Base-by-base conservation (phyloP, 2,329 filamentous ascomycete species). In the Beauveria sp. region DNA sequence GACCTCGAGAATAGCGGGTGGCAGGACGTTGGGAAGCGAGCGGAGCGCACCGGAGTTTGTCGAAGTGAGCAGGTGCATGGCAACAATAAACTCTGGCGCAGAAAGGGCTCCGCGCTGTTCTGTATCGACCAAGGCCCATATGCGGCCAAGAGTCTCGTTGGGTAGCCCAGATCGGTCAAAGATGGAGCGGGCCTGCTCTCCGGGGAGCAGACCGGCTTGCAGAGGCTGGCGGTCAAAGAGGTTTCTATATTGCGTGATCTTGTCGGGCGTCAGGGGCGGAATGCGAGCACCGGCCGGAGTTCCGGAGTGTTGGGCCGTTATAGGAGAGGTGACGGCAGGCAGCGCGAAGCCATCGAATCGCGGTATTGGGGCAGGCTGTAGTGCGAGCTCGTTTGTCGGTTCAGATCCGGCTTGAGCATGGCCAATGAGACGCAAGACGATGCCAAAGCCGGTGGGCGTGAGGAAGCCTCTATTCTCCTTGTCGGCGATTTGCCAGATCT, bases 401-500 rank as follows among this genome's bases (percentile, higher is more conserved):
- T 91, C 86, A 73, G 89, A 86, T 69, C 91, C 90, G 66, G 89
- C 90, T 77, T 99, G 95, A 66, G 92, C 93, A 78, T 98, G 95
- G 64, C 92, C 95, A 72, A 99, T 98, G 72, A 99, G 86, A 70
- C 95, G 86, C 72, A 99, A 78, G 62, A 96, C 95, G 72, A 96
- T 85, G 64, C 93, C 91, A 77, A 99, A 99, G 72, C 93, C 95
- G 48, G 92, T 86, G 22, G 92, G 92, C 40, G 93, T 97, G 67
- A 99, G 80, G 67, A 98, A 89, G 58, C 95, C 95, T 66, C 93
- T 87, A 79, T 99, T 99, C 79, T 98, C 93, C 67, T 86, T 92
- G 78, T 99, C 95, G 68, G 95, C 93, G 74, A 99, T 95, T 78
- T 98, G 93, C 95, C 95, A 99, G 82, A 99, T 98, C 90, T 96